Conservation (phyloP, 1,284 basidiomycete species). For the Ustilago crameri region DNA sequence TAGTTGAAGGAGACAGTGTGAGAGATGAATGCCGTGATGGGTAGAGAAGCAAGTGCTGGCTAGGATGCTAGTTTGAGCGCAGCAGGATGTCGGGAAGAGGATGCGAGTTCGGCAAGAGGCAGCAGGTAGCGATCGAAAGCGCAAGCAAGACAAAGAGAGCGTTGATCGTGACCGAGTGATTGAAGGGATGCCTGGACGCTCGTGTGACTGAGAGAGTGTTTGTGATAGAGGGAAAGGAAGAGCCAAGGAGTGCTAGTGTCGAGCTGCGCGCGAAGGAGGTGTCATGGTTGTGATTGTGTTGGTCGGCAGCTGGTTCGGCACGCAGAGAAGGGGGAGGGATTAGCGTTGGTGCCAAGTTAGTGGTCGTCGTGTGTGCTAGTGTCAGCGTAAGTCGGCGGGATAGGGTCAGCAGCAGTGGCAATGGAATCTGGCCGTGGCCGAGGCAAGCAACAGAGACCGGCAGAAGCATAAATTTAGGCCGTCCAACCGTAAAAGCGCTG, state of each 20-base stretch:
- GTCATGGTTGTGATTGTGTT: too few species aligned
- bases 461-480: slow-evolving; percentile 8
- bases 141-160: not conserved
- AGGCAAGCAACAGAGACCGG: slow-evolving; percentile 1
- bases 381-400: too few species aligned
- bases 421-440: not conserved
- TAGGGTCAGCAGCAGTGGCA: too few species aligned
- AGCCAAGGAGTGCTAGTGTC: too few species aligned
- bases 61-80: not conserved
- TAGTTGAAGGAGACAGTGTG: not conserved
- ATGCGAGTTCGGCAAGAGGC: not conserved
- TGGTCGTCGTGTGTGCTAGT: too few species aligned
- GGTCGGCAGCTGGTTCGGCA: not conserved
- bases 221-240: too few species aligned
- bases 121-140: not conserved
- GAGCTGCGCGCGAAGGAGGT: too few species aligned
- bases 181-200: too few species aligned
- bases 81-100: not conserved
- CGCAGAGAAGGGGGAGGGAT: not conserved
- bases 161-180: too few species aligned
- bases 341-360: not conserved
- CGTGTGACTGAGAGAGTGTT: too few species aligned
- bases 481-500: too few species aligned
- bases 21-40: not conserved
- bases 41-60: too few species aligned